Evolutionary conservation across 78 protist species (phyloP), one percentile per base, ranked within the genome.

Genomic region (Capsaspora owczarzaki): DNA sequence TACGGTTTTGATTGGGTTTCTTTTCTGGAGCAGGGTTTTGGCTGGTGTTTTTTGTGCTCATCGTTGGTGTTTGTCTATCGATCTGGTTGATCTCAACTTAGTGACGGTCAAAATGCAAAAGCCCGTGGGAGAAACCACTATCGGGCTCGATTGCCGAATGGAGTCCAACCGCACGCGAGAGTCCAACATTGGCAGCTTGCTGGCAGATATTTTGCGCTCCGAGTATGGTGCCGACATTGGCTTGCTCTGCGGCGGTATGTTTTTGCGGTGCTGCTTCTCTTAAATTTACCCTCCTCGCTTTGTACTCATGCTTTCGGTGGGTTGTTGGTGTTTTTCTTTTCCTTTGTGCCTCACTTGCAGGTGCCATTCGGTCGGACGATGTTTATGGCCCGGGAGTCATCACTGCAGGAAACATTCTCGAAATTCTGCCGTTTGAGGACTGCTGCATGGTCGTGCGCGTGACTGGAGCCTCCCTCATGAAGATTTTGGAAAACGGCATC

Each of bases 401-500:
- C 16, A 49, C 56, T 10, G n/a, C 16, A 10, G 56, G 56, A 10
- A 16, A 49, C 56, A 10, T 49, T 10, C 10, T 49, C n/a, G 16
- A 49, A 10, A 49, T 49, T 49, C 56, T 49, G 10, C 56, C 56
- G n/a, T 49, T 49, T 49, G 56, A 49, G 56, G 56, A 49, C 16
- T 16, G n/a, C 56, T 10, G n/a, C n/a, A 16, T 49, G n/a, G 56
- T 49, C 56, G 16, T 49, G 10, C 16, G n/a, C n/a, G 16, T 49
- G 56, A 49, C 10, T 20, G 56, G 56, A 49, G n/a, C n/a, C 16
- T 16, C 10, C n/a, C 56, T 49, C n/a, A 10, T 49, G 10, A 16
- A 10, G n/a, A 49, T 10, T 49, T 16, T 88, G 22, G 91, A 88
- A 61, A 88, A 88, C 27, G 89, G 89, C 61, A 83, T 88, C 29